These are phyloP conservation scores for Chlamydomonas incerta DNA, from an alignment of 139 green algal genomes.

Conservation along the genomic window DNA sequence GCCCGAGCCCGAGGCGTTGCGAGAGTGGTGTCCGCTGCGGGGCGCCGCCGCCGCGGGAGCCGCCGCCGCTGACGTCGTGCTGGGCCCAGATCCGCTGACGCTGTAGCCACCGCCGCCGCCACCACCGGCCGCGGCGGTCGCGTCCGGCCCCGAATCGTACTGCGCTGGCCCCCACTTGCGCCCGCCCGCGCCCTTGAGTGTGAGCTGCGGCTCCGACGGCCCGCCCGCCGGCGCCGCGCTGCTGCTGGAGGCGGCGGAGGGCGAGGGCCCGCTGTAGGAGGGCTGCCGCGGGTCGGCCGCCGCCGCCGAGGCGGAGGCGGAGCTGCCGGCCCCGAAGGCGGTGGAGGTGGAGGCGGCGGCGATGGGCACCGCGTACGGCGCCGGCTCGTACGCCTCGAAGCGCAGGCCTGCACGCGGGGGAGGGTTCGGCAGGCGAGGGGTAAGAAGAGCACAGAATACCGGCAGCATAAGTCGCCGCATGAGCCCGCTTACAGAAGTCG, in stretches of 20 bases:
- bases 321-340: background rate
- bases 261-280: too few species aligned
- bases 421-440: too few species aligned
- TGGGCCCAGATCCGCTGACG: background rate
- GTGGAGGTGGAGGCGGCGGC: conserved; percentile 29
- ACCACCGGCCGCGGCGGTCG: background rate
- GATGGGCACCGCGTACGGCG: conserved; percentile 31
- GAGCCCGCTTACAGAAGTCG: too few species aligned
- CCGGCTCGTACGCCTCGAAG: conserved; percentile 51
- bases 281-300: too few species aligned
- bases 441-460: too few species aligned
- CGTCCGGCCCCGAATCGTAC: background rate
- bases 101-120: background rate
- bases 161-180: conserved; percentile 41
- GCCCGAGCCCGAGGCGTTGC: background rate
- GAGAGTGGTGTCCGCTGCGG: conserved; percentile 2
- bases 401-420: conserved; percentile 19
- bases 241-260: too few species aligned
- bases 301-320: too few species aligned
- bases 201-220: conserved; percentile 12
- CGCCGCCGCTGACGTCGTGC: background rate
- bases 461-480: too few species aligned
- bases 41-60: background rate
- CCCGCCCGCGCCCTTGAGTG: background rate
- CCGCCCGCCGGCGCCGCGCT: too few species aligned